Evolutionary conservation across 495 filamentous ascomycete species (phyloP).

Genomic region (Ascobolus immersus): DNA sequence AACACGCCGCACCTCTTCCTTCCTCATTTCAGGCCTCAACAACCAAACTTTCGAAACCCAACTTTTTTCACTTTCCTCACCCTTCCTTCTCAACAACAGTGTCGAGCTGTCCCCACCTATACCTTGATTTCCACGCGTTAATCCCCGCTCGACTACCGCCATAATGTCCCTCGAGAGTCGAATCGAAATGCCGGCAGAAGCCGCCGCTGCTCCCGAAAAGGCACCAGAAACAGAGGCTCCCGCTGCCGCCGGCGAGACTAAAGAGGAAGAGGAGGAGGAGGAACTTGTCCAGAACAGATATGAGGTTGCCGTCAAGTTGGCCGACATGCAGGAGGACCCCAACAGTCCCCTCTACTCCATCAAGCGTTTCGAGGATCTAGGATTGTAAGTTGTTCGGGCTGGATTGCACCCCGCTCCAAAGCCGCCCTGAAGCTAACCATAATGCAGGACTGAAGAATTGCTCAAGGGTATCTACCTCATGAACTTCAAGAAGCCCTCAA

Average conservation of each 20-base stretch:
- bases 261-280: not conserved
- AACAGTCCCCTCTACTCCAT: slow-evolving; percentile 71
- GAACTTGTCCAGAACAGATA: slow-evolving; percentile 10
- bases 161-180: not conserved
- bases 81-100: not conserved
- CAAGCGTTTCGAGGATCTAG: slow-evolving; percentile 62
- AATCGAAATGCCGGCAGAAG: not conserved
- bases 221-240: not conserved
- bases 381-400: slow-evolving; percentile 32
- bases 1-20: too few species aligned
- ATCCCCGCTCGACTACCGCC: not conserved
- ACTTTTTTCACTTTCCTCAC: not conserved
- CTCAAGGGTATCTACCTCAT: slow-evolving; percentile 29
- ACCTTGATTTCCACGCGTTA: not conserved
- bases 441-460: slow-evolving; percentile 19
- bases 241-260: not conserved
- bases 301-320: slow-evolving; percentile 59
- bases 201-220: slow-evolving; percentile 3
- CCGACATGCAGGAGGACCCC: slow-evolving; percentile 62
- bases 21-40: too few species aligned
- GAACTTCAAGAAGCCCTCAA: slow-evolving; percentile 85
- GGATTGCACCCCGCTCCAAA: not conserved
- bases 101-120: not conserved
- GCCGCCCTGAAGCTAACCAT: not conserved
- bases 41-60: not conserved